Evolutionary conservation across 225 moss, liverwort and hornwort genomes (phyloP).

Genomic region (Polytrichum commune): DNA sequence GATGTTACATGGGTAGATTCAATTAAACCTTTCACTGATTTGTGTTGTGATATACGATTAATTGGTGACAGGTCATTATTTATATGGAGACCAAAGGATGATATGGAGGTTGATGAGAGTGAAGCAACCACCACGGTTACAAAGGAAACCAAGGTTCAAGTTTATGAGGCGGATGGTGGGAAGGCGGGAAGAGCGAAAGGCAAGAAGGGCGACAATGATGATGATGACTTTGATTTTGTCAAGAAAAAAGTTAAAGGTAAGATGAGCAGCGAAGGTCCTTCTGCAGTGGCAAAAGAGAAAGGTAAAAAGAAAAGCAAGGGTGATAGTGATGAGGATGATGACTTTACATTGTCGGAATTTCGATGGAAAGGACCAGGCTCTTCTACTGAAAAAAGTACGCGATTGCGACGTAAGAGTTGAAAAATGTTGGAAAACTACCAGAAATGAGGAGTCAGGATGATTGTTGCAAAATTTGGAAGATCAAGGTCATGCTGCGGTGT

Average conservation of each 20-base stretch:
- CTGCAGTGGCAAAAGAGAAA: slow-evolving; percentile 26
- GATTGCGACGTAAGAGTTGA: slow-evolving; percentile 29
- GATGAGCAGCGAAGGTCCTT: slow-evolving; percentile 41
- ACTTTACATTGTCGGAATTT: slow-evolving; percentile 14
- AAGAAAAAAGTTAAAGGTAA: slow-evolving; percentile 37
- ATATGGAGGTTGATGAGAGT: slow-evolving; percentile 18
- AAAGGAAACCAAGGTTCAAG: slow-evolving; percentile 44
- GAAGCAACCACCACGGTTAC: slow-evolving; percentile 8
- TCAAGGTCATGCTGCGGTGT: too few relatives aligned
- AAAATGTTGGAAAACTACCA: too few relatives aligned
- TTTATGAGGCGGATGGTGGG: slow-evolving; percentile 59
- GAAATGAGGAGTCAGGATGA: too few relatives aligned
- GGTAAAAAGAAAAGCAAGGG: slow-evolving; percentile 41
- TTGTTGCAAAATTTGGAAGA: too few relatives aligned
- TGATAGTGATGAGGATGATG: slow-evolving; percentile 25
- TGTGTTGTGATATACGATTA: background rate
- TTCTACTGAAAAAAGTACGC: slow-evolving; percentile 29
- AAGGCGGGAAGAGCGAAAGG: slow-evolving; percentile 52
- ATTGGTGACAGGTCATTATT: slow-evolving; percentile 62
- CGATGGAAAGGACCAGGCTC: slow-evolving; percentile 23
- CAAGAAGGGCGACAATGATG: slow-evolving; percentile 33
- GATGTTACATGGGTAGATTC: too few relatives aligned
- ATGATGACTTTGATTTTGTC: slow-evolving; percentile 37
- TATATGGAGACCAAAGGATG: slow-evolving; percentile 64
- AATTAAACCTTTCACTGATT: too few relatives aligned